A percentile compares a stretch with the other conserved stretches of the same genome.
phyloP scores from a whole-genome alignment of 1,139 yeast genomes.

The Blastobotrys malaysiensis region DNA sequence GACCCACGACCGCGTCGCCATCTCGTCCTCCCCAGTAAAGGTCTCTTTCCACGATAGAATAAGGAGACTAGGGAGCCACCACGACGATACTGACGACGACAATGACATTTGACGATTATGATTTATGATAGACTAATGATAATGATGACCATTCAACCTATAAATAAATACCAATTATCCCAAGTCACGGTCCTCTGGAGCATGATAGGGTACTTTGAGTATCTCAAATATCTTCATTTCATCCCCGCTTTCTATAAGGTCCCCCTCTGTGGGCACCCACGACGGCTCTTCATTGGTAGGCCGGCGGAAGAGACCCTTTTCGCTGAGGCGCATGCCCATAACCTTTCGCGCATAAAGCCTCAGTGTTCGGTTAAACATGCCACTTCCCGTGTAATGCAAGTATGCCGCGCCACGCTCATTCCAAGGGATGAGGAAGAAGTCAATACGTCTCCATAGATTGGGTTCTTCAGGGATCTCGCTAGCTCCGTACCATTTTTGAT shows the following conservation, averaged over 20 bases:
- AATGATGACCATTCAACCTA: not conserved
- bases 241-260: slow-evolving; percentile 42
- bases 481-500: slow-evolving; percentile 34
- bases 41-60: not conserved
- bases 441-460: slow-evolving; percentile 48
- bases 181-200: slow-evolving; percentile 42
- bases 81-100: not conserved
- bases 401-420: slow-evolving; percentile 47
- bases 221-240: slow-evolving; percentile 46
- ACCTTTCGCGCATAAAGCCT: slow-evolving; percentile 41
- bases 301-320: slow-evolving; percentile 43
- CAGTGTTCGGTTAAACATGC: slow-evolving; percentile 48
- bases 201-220: slow-evolving; percentile 43
- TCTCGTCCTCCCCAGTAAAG: not conserved
- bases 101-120: not conserved
- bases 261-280: slow-evolving; percentile 2
- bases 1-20: not conserved
- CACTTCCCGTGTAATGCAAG: slow-evolving; percentile 57
- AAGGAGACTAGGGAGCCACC: not conserved
- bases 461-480: slow-evolving; percentile 26
- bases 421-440: slow-evolving; percentile 49
- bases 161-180: not conserved
- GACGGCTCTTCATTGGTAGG: slow-evolving; percentile 1
- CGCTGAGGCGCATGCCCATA: slow-evolving; percentile 43
- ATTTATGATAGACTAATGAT: not conserved